Evolutionary conservation across 2,329 filamentous ascomycete genomes (phyloP).

Genomic region (Exophiala mesophila): DNA sequence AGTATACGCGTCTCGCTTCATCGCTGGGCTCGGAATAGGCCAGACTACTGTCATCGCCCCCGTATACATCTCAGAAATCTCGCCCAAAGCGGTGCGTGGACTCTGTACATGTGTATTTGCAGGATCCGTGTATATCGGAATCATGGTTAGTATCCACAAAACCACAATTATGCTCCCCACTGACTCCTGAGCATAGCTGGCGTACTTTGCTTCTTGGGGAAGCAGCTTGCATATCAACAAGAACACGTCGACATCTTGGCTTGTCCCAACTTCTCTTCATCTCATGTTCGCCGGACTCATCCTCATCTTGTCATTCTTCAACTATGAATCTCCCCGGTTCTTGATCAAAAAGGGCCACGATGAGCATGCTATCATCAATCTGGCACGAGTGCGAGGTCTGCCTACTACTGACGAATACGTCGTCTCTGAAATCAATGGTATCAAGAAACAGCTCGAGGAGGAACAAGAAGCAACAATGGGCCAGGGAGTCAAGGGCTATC

Average conservation of each 20-base stretch:
- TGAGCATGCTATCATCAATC: constrained; percentile 42
- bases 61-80: constrained; percentile 68
- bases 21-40: constrained; percentile 40
- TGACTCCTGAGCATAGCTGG: constrained; percentile 39
- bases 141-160: constrained; percentile 45
- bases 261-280: constrained; percentile 69
- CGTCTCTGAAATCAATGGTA: constrained; percentile 56
- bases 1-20: constrained; percentile 42
- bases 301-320: constrained; percentile 63
- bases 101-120: constrained; percentile 69
- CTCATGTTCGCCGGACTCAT: constrained; percentile 73
- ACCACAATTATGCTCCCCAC: neutral
- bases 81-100: constrained; percentile 64
- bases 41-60: constrained; percentile 48
- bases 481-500: constrained; percentile 56
- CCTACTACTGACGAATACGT: constrained; percentile 58
- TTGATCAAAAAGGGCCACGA: constrained; percentile 60
- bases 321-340: constrained; percentile 66
- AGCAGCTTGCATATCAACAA: constrained; percentile 49
- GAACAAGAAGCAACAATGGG: constrained; percentile 68
- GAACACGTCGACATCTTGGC: constrained; percentile 43
- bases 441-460: constrained; percentile 61
- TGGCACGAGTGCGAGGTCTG: constrained; percentile 57
- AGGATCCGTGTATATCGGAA: constrained; percentile 69
- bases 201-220: constrained; percentile 56